These are phyloP conservation scores for Trichoderma atroviride DNA, from an alignment of 2,329 filamentous ascomycete species.

Conservation along the genomic window DNA sequence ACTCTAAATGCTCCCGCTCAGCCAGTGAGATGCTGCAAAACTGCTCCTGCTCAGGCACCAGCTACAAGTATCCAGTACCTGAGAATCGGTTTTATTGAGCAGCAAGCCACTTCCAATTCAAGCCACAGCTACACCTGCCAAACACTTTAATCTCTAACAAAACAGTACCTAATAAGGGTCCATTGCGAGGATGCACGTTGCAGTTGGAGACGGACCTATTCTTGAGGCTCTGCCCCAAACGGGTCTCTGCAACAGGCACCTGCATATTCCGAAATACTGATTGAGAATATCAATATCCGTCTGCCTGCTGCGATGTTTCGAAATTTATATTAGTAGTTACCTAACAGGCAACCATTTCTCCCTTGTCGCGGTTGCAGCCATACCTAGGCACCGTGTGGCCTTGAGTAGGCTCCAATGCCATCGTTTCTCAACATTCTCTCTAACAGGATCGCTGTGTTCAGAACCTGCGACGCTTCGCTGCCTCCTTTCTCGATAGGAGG, in stretches of 20 bases:
- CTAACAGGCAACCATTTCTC: neutral
- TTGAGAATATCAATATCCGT: neutral
- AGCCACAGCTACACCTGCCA: slow-evolving; percentile 11
- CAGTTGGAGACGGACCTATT: neutral
- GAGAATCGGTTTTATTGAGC: neutral
- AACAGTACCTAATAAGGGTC: neutral
- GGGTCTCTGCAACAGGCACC: neutral
- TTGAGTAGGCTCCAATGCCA: neutral
- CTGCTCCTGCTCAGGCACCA: neutral
- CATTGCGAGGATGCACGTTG: neutral
- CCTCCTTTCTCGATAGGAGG: neutral
- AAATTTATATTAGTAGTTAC: neutral
- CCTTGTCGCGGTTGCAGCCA: neutral
- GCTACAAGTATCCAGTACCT: slow-evolving; percentile 13
- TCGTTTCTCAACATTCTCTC: neutral
- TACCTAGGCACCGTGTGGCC: neutral
- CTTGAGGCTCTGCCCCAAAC: neutral
- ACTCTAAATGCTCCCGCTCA: neutral
- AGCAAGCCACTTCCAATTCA: slow-evolving; percentile 18
- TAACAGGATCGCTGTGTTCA: neutral
- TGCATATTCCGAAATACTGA: neutral
- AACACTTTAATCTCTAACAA: neutral
- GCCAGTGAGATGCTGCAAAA: neutral
- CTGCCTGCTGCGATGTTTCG: neutral
- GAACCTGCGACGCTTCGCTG: neutral